Percentiles rank a stretch among this genome's conserved stretches.
These are phyloP conservation scores for Rossbeevera mucosa DNA, from an alignment of 768 basidiomycete species.

Conservation along the genomic window DNA sequence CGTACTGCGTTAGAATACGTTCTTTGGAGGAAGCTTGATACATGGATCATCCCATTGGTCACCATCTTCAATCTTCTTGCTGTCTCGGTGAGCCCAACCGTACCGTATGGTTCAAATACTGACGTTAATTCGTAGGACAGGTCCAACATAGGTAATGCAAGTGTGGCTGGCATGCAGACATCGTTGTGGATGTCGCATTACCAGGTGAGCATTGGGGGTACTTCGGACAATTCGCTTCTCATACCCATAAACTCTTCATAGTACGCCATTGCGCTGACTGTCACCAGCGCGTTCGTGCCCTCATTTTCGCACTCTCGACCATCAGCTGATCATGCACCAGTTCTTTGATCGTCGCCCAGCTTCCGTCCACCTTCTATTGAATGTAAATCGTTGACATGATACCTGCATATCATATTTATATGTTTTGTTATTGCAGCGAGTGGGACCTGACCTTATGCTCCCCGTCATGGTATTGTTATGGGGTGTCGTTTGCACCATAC, in stretches of 20 bases:
- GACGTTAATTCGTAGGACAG: background rate
- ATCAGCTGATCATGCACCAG: background rate
- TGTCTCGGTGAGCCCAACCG: background rate
- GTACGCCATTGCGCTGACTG: background rate
- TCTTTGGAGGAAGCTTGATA: constrained; percentile 41
- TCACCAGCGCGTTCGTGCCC: background rate
- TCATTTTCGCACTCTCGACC: background rate
- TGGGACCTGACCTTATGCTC: constrained; percentile 54
- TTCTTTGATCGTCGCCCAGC: background rate
- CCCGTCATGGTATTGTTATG: constrained; percentile 60
- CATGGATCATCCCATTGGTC: background rate
- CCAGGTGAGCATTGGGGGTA: background rate
- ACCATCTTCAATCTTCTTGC: background rate
- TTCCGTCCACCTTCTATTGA: background rate
- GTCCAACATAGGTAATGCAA: background rate
- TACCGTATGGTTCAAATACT: background rate
- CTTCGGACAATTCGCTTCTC: background rate
- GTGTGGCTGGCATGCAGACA: background rate
- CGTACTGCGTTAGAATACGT: constrained; percentile 27
- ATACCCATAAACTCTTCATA: background rate
- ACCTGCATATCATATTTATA: background rate
- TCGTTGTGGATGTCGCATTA: background rate
- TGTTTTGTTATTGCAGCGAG: constrained; percentile 20
- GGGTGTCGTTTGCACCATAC: constrained; percentile 58
- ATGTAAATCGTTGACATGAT: background rate